Percentiles rank a stretch among this genome's conserved stretches.
Evolutionary conservation across 805 yeast genomes (phyloP).

Genomic region (Candida quercuum): DNA sequence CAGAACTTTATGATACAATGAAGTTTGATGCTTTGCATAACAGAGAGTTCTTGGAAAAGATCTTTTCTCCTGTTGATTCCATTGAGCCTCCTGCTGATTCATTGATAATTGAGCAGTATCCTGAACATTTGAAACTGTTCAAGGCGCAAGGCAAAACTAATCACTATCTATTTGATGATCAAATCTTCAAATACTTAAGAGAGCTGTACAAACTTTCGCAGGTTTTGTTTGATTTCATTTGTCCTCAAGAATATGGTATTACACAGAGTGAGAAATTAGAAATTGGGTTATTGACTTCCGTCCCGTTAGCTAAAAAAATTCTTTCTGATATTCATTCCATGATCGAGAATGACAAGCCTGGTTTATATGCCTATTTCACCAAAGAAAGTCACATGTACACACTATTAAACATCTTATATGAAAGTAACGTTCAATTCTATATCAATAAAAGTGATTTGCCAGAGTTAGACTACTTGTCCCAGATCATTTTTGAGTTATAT

Average conservation of each 20-base stretch:
- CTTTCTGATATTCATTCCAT: slow-evolving; percentile 74
- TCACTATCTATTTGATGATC: slow-evolving; percentile 66
- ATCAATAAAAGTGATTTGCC: slow-evolving; percentile 94
- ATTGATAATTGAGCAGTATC: slow-evolving; percentile 23
- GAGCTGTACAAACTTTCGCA: slow-evolving; percentile 88
- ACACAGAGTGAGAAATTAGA: slow-evolving; percentile 93
- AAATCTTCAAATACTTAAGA: slow-evolving; percentile 72
- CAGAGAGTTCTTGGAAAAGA: slow-evolving; percentile 77
- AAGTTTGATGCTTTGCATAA: slow-evolving; percentile 97
- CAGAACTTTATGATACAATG: slow-evolving; percentile 97
- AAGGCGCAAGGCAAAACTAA: slow-evolving; percentile 18
- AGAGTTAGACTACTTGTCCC: slow-evolving; percentile 91
- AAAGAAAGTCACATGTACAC: slow-evolving; percentile 97
- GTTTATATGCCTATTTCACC: slow-evolving; percentile 86
- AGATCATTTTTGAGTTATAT: slow-evolving; percentile 87
- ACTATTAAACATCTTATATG: slow-evolving; percentile 82
- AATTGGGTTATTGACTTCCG: slow-evolving; percentile 88
- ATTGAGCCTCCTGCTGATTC: slow-evolving; percentile 29
- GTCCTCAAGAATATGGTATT: slow-evolving; percentile 98
- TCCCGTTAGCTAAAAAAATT: slow-evolving; percentile 89
- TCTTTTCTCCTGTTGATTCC: slow-evolving; percentile 61
- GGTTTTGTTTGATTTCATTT: slow-evolving; percentile 91
- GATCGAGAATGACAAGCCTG: slow-evolving; percentile 75
- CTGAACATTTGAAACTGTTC: slow-evolving; percentile 23
- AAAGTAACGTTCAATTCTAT: slow-evolving; percentile 90